Conservation (phyloP, 495 filamentous ascomycete genomes). For the Delitschia confertaspora region DNA sequence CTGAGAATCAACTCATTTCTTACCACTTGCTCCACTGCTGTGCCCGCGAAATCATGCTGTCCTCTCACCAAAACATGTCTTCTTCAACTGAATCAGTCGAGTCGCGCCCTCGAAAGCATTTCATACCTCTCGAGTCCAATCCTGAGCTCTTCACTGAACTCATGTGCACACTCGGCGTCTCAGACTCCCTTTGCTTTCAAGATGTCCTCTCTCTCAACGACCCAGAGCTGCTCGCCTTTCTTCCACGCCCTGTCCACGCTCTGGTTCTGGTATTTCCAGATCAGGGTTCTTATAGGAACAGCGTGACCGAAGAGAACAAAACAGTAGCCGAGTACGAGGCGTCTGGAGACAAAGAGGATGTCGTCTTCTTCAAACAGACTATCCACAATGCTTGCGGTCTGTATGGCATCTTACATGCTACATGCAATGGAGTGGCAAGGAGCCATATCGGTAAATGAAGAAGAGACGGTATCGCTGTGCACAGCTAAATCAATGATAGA, state of each 20-base stretch:
- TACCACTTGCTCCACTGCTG: too few relatives aligned
- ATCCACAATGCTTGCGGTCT: constrained; percentile 37
- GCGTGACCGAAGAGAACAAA: constrained; percentile 31
- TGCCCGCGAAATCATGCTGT: too few relatives aligned
- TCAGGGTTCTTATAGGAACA: constrained; percentile 12
- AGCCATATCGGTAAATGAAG: constrained; percentile 18
- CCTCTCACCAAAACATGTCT: too few relatives aligned
- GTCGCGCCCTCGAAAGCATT: constrained; percentile 25
- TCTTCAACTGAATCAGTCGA: too few relatives aligned
- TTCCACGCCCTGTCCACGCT: constrained; percentile 25
- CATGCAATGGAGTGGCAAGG: constrained; percentile 27
- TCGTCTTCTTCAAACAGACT: constrained; percentile 33
- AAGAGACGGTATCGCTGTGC: neutral
- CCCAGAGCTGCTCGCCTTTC: constrained; percentile 23
- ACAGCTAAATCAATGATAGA: constrained; percentile 3
- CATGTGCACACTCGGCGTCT: constrained; percentile 29
- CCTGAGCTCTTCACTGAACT: constrained; percentile 39
- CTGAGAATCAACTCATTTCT: too few relatives aligned
- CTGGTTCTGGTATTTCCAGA: constrained; percentile 28
- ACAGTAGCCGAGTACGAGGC: constrained; percentile 27
- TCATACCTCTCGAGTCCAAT: constrained; percentile 29
- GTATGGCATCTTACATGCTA: constrained; percentile 31
- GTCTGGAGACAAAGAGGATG: constrained; percentile 11
- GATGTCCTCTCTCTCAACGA: constrained; percentile 33
- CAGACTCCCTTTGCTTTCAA: constrained; percentile 24